phyloP scores from a whole-genome alignment of 192 early-diverging fungal genomes.

The Coemansia sp. region DNA sequence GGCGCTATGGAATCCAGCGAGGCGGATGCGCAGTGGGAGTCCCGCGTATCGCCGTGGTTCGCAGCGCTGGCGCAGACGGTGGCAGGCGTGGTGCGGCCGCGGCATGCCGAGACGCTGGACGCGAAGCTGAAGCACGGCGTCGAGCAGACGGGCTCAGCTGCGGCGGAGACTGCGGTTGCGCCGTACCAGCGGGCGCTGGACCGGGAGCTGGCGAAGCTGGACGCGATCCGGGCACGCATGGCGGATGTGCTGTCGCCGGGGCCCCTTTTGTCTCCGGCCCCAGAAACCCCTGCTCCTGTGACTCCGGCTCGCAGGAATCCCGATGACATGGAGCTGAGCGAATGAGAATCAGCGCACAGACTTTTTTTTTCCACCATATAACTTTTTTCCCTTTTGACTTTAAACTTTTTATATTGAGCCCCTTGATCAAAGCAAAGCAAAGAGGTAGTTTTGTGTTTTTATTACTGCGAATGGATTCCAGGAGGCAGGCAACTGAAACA shows the following conservation, averaged over 20 bases:
- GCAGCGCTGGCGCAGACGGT: conserved; percentile 43
- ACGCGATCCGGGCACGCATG: conserved; percentile 43
- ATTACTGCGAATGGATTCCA: too few relatives aligned
- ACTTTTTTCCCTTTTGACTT: too few relatives aligned
- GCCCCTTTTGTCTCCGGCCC: conserved; percentile 10
- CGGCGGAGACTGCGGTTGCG: conserved; percentile 13
- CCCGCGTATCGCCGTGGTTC: conserved; percentile 37
- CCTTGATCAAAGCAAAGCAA: too few relatives aligned
- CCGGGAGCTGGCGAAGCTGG: conserved; percentile 38
- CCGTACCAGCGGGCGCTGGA: conserved; percentile 44
- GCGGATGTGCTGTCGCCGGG: conserved; percentile 12
- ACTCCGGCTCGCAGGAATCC: not conserved
- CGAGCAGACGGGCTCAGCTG: conserved; percentile 4
- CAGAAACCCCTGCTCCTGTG: not conserved
- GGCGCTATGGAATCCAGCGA: not conserved
- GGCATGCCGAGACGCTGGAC: conserved; percentile 36
- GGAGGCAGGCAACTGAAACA: not conserved
- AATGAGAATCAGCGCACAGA: conserved; percentile 1
- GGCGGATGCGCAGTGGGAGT: conserved; percentile 17
- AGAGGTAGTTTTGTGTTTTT: too few relatives aligned
- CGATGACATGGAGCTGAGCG: conserved; percentile 3
- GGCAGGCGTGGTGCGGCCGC: conserved; percentile 37
- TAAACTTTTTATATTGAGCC: too few relatives aligned
- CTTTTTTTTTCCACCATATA: not conserved
- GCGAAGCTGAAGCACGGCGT: conserved; percentile 1